Conservation (phyloP, 1,139 yeast genomes). For the Candida sanyaensis region DNA sequence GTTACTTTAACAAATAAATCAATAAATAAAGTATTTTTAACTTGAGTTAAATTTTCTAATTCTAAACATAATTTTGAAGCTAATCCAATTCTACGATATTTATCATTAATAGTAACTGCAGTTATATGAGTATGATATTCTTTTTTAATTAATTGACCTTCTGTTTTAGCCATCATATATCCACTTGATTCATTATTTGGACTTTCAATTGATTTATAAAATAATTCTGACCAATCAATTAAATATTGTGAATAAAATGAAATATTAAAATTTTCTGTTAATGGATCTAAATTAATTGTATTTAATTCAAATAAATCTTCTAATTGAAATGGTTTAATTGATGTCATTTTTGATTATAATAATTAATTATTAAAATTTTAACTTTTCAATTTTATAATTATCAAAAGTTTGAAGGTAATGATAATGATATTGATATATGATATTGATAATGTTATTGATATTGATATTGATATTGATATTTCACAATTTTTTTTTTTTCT, state of each 20-base stretch:
- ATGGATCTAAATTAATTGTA: slow-evolving; percentile 77
- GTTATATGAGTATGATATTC: slow-evolving; percentile 98
- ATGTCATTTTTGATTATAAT: too few species aligned
- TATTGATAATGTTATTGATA: too few species aligned
- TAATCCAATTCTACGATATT: slow-evolving; percentile 80
- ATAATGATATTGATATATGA: too few species aligned
- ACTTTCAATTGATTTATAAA: slow-evolving; percentile 69
- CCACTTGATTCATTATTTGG: slow-evolving; percentile 51
- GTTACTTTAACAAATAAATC: slow-evolving; percentile 91
- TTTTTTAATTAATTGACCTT: slow-evolving; percentile 62
- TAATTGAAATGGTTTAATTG: slow-evolving; percentile 81
- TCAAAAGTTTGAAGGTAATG: too few species aligned
- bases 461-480: too few species aligned
- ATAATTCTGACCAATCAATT: slow-evolving; percentile 83
- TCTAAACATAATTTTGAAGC: slow-evolving; percentile 78
- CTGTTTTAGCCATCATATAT: slow-evolving; percentile 96
- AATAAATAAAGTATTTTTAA: slow-evolving; percentile 71
- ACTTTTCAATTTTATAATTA: too few species aligned
- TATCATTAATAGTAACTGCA: slow-evolving; percentile 87
- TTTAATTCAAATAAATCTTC: slow-evolving; percentile 76
- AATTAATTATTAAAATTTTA: too few species aligned
- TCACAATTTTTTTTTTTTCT: too few species aligned
- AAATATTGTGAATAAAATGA: slow-evolving; percentile 85
- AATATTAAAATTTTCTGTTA: slow-evolving; percentile 87
- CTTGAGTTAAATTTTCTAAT: slow-evolving; percentile 68